phyloP scores from a whole-genome alignment of 1,139 yeast genomes.

The Barnettozyma hawaiiensis region DNA sequence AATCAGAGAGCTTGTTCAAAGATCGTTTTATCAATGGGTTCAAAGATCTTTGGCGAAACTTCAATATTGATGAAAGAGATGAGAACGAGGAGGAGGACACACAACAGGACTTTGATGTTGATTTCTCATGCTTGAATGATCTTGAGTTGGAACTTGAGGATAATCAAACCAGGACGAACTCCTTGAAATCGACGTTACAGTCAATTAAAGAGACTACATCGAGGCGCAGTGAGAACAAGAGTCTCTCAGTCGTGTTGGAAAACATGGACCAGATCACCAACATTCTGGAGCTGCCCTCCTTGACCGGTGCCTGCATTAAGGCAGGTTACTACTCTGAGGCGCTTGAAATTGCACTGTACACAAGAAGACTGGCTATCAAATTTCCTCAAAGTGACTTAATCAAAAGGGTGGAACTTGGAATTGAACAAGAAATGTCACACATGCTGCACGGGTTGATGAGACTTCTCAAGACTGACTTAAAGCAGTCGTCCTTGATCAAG shows the following conservation, averaged over 20 bases:
- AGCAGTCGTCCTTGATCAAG: conserved; percentile 72
- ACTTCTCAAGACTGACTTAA: conserved; percentile 67
- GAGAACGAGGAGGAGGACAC: not conserved
- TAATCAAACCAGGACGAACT: conserved; percentile 11
- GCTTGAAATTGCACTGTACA: conserved; percentile 67
- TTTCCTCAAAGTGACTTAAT: conserved; percentile 61
- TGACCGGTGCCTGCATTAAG: conserved; percentile 75
- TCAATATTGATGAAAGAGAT: conserved; percentile 24
- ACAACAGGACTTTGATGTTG: not conserved
- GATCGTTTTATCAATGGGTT: conserved; percentile 30
- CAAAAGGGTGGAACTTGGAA: conserved; percentile 47
- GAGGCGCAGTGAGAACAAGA: conserved; percentile 8
- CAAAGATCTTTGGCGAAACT: conserved; percentile 30
- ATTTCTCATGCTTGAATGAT: conserved; percentile 4
- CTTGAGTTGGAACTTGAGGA: conserved; percentile 17
- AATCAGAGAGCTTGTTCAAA: conserved; percentile 26
- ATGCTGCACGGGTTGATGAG: conserved; percentile 67
- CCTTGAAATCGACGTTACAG: conserved; percentile 6
- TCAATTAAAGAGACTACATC: conserved; percentile 1
- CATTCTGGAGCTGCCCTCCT: conserved; percentile 74
- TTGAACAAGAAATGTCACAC: conserved; percentile 50
- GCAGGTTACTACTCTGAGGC: conserved; percentile 91
- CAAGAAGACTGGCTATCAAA: conserved; percentile 59
- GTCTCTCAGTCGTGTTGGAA: conserved; percentile 42
- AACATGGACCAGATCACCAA: conserved; percentile 73